Base-by-base conservation (phyloP, 208 protist species). In the Wallacemonas sp. region DNA sequence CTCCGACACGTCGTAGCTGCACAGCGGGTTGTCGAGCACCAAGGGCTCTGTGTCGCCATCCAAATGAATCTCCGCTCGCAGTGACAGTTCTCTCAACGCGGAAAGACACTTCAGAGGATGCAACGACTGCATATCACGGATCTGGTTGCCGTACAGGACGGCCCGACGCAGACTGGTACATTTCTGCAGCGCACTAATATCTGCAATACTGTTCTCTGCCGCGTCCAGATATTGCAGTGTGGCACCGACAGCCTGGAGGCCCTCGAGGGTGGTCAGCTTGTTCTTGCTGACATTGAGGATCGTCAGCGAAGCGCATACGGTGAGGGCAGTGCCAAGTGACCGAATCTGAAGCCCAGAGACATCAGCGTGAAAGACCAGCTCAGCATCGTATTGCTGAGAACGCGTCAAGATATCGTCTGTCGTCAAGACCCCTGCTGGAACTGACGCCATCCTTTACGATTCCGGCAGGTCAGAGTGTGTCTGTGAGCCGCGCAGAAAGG, bases 1-100 rank as follows among this genome's bases (percentile, higher is more conserved):
- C 8, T 85, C 72, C 0, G 19, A 31, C 8, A 15, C n/a, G 27
- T 27, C 33, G 11, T 36, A 5, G 11, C 67, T 61, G 54, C 86
- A 90, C 17, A 96, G 51, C 9, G 90, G 90, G 30, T 96, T 96
- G 67, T 96, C 85, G 2, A 93, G 62, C 6, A 87, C 28, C 3
- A 94, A 62, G 0, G 62, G 58, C 30, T 81, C 64, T 19, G 53
- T 39, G 27, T 62, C 68, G 8, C 45, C 62, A 2, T 80, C 70
- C 11, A 95, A 41, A 14, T 28, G 3, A 2, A 93, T 62, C 21
- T 69, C 61, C 1, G 82, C 77, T 41, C 72, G 63, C 26, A 95
- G 54, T 11, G 71, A 49, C 19, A 95, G 45, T 12, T 78, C 72
- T 1, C 65, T 34, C 6, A 95, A 77, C 1, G 28, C n/a, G 11